Conservation (phyloP, 805 yeast species). For the Nakazawaea populi region DNA sequence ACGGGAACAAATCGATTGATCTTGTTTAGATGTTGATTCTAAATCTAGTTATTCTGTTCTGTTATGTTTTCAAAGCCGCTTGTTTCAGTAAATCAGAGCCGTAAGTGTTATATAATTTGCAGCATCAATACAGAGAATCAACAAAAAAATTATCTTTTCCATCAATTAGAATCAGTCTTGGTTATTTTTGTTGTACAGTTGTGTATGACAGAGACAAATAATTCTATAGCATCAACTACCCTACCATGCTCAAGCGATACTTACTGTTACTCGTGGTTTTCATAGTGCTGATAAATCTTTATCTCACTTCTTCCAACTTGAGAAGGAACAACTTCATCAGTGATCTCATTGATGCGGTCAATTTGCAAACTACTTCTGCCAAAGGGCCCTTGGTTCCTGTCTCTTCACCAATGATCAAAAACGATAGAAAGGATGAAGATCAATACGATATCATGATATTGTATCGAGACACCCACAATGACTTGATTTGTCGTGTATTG, state of each 20-base stretch:
- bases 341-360: slow-evolving; percentile 1
- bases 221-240: neutral
- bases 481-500: slow-evolving; percentile 3
- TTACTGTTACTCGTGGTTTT: neutral
- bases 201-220: neutral
- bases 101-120: too few species aligned
- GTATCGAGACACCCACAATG: neutral
- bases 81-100: too few species aligned
- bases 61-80: too few species aligned
- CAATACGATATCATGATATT: slow-evolving; percentile 3
- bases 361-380: neutral
- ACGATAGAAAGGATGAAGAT: slow-evolving; percentile 6
- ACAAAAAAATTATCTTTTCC: neutral
- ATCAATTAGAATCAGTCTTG: neutral
- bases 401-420: slow-evolving; percentile 4
- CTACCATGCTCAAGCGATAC: neutral
- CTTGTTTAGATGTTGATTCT: too few species aligned
- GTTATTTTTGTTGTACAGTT: too few species aligned
- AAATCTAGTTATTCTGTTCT: too few species aligned
- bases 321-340: slow-evolving; percentile 3
- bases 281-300: neutral
- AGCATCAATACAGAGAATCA: slow-evolving; percentile 32
- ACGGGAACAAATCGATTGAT: too few species aligned
- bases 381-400: neutral
- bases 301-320: neutral